phyloP scores from a whole-genome alignment of 169 alveolate genomes.

The Theileria parva region DNA sequence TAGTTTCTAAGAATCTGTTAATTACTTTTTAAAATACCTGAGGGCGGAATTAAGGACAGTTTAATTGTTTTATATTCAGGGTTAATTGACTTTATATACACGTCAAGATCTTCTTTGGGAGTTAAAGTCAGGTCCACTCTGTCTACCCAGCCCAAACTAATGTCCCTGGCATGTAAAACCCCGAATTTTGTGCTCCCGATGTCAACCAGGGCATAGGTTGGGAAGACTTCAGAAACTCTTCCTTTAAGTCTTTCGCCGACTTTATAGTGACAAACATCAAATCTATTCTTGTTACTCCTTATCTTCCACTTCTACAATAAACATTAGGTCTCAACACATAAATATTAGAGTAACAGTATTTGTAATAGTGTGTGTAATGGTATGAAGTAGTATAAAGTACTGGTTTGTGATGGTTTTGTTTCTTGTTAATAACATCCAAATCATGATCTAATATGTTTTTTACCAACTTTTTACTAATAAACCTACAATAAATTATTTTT shows the following conservation, averaged over 20 bases:
- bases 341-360: neutral
- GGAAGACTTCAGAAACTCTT: slow-evolving; percentile 48
- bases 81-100: slow-evolving; percentile 45
- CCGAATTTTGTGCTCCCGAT: slow-evolving; percentile 59
- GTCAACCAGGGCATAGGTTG: slow-evolving; percentile 65
- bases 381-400: neutral
- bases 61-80: slow-evolving; percentile 26
- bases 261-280: slow-evolving; percentile 31
- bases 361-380: neutral
- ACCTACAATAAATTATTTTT: neutral
- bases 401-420: neutral
- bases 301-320: slow-evolving; percentile 47
- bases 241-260: slow-evolving; percentile 59
- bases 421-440: slow-evolving; percentile 27
- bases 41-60: slow-evolving; percentile 23
- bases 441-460: slow-evolving; percentile 56
- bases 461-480: slow-evolving; percentile 19
- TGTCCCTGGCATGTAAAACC: slow-evolving; percentile 60
- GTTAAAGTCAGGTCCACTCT: slow-evolving; percentile 47
- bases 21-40: slow-evolving; percentile 15
- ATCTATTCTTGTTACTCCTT: slow-evolving; percentile 33
- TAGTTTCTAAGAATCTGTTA: slow-evolving; percentile 2
- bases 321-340: neutral
- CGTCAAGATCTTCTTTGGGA: slow-evolving; percentile 44
- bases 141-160: slow-evolving; percentile 65